Base-by-base conservation (phyloP, 1,139 yeast genomes). In the Yamadazyma spencermartinsiae region DNA sequence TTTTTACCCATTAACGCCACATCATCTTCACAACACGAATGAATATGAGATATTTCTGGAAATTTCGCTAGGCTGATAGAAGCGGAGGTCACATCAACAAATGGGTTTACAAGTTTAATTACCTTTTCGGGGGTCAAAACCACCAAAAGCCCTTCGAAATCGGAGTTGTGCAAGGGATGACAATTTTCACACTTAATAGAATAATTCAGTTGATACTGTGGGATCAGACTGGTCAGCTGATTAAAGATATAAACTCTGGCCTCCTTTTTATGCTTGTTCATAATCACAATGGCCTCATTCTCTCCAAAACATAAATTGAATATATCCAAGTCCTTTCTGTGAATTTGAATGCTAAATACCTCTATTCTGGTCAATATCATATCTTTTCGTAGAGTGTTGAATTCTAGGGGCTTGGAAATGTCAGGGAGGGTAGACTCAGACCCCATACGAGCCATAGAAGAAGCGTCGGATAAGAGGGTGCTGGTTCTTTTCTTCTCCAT, bases 371-470 rank as follows among this genome's bases (percentile, higher is more conserved):
- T 80, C 42, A 86, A 63, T 14, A 83, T 79, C 55, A 83, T 72
- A 55, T 87, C 95, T 49, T 84, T 86, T 33, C 77, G 63, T 31
- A 78, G 59, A 3, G 56, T 48, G 11, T 61, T 55, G 18, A 55
- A 50, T 29, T 66, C 72, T 9, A 52, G 38, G 4, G 54, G 41
- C 38, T 58, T 63, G 18, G 57, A 34, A 2, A 55, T 44, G 17
- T 66, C 72, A 4, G 63, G 47, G 20, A 61, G 55, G 4, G 67
- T 60, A 3, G 63, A 49, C 25, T 65, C 73, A 3, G 74, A 63
- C 7, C 80, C 78, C 83, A 81, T 79, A 56, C 87, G 64, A 34
- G 81, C 86, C 42, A 76, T 72, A 0, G 84, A 76, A 31, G 82
- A 65, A 0, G 74, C 72, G 36, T 79, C 84, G 0, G 84, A 76